Evolutionary conservation across 768 basidiomycete species (phyloP).

Genomic region (Trametes maxima): DNA sequence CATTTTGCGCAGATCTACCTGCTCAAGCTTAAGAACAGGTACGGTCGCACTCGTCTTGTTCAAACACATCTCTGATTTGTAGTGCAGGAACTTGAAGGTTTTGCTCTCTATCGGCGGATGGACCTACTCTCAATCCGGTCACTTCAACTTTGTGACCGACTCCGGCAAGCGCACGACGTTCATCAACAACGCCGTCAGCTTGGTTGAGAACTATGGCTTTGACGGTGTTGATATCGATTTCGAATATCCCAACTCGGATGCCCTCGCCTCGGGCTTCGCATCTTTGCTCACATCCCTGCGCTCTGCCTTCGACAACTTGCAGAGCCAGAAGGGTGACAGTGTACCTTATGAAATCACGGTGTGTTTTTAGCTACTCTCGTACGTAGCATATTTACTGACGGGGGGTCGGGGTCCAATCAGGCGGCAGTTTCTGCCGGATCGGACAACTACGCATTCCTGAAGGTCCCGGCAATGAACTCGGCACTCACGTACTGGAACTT

Average conservation of each 20-base stretch:
- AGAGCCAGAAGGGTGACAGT: slow-evolving; percentile 59
- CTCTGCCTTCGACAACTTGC: slow-evolving; percentile 60
- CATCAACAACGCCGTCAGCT: slow-evolving; percentile 58
- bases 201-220: slow-evolving; percentile 76
- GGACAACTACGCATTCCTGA: slow-evolving; percentile 57
- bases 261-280: slow-evolving; percentile 67
- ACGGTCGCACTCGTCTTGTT: background rate
- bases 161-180: slow-evolving; percentile 56
- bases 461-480: slow-evolving; percentile 63
- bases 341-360: slow-evolving; percentile 61
- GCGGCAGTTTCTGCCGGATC: slow-evolving; percentile 67
- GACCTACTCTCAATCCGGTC: slow-evolving; percentile 73
- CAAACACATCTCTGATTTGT: background rate
- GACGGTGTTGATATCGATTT: slow-evolving; percentile 84
- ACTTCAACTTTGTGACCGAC: slow-evolving; percentile 66
- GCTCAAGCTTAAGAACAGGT: slow-evolving; percentile 60
- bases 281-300: slow-evolving; percentile 64
- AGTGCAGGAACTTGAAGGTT: slow-evolving; percentile 48
- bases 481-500: slow-evolving; percentile 80
- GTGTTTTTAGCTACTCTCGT: background rate
- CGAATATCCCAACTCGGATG: slow-evolving; percentile 67
- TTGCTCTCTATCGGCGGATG: slow-evolving; percentile 61
- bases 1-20: slow-evolving; percentile 42
- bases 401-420: slow-evolving; percentile 22
- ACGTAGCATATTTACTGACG: background rate